Percentiles rank a stretch among this genome's conserved stretches.
Conservation (phyloP, 2,329 filamentous ascomycete species). For the Fusarium camptoceras region DNA sequence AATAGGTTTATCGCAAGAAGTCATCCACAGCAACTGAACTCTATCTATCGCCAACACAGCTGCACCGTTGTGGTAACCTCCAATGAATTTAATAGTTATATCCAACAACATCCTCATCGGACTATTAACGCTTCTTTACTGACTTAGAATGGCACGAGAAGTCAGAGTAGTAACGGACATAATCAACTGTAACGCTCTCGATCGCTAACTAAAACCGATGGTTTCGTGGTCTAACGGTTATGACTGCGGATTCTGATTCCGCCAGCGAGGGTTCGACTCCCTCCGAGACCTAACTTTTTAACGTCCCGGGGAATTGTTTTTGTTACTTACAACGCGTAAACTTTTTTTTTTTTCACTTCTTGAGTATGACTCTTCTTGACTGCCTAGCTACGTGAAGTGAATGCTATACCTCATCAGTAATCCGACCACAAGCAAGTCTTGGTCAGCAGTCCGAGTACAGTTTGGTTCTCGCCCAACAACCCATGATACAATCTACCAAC, state of each 20-base stretch:
- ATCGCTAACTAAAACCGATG: neutral
- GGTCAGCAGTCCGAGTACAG: neutral
- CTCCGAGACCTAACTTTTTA: neutral
- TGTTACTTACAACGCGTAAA: too few relatives aligned
- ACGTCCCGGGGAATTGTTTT: neutral
- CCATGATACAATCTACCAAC: neutral
- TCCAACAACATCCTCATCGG: neutral
- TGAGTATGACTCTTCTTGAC: neutral
- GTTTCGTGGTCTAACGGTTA: neutral
- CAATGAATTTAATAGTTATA: neutral
- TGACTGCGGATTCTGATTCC: neutral
- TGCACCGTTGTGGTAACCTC: neutral
- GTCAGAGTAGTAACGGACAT: fast-evolving
- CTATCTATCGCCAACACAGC: neutral
- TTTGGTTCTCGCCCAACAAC: neutral
- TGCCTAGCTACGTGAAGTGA: neutral
- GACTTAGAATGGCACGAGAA: neutral
- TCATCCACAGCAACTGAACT: neutral
- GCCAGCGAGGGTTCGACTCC: neutral
- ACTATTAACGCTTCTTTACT: neutral
- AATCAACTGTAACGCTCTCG: fast-evolving
- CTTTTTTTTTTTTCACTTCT: too few relatives aligned
- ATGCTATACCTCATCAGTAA: neutral
- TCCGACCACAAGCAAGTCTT: neutral
- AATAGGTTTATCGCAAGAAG: neutral